Evolutionary conservation across 2,329 filamentous ascomycete genomes (phyloP).

Genomic region (Escovopsis sp.): DNA sequence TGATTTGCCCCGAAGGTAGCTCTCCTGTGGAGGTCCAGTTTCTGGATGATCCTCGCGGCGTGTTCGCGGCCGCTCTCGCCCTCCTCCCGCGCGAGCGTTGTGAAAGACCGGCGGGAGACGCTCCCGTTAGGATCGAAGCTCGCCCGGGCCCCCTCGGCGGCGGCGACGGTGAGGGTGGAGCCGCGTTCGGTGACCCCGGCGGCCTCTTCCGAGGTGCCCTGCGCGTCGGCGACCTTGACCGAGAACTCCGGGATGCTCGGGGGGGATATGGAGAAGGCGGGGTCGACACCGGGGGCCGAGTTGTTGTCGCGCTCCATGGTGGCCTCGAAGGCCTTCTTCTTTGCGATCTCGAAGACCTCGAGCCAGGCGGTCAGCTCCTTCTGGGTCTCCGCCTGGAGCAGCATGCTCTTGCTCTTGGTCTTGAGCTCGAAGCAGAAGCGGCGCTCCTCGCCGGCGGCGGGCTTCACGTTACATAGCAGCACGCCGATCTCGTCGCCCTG

Average conservation of each 20-base stretch:
- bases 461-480: slow-evolving; percentile 80
- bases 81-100: slow-evolving; percentile 46
- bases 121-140: slow-evolving; percentile 55
- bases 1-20: slow-evolving; percentile 40
- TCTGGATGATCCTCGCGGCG: slow-evolving; percentile 80
- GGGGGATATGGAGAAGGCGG: slow-evolving; percentile 85
- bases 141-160: slow-evolving; percentile 43
- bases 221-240: slow-evolving; percentile 57
- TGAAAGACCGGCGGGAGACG: slow-evolving; percentile 40
- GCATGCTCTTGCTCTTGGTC: slow-evolving; percentile 81
- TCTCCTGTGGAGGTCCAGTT: slow-evolving; percentile 78
- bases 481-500: slow-evolving; percentile 96
- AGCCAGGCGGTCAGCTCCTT: slow-evolving; percentile 89
- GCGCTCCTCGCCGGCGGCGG: slow-evolving; percentile 81
- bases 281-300: slow-evolving; percentile 37
- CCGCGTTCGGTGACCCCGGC: slow-evolving; percentile 43
- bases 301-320: slow-evolving; percentile 38
- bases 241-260: slow-evolving; percentile 84
- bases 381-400: slow-evolving; percentile 89
- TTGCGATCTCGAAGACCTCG: slow-evolving; percentile 81
- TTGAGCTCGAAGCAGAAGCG: slow-evolving; percentile 98
- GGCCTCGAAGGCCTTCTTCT: slow-evolving; percentile 77
- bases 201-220: slow-evolving; percentile 39
- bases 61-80: slow-evolving; percentile 67
- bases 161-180: slow-evolving; percentile 49